Evolutionary conservation across 768 basidiomycete species (phyloP).

Genomic region (Mycena leptocephala): DNA sequence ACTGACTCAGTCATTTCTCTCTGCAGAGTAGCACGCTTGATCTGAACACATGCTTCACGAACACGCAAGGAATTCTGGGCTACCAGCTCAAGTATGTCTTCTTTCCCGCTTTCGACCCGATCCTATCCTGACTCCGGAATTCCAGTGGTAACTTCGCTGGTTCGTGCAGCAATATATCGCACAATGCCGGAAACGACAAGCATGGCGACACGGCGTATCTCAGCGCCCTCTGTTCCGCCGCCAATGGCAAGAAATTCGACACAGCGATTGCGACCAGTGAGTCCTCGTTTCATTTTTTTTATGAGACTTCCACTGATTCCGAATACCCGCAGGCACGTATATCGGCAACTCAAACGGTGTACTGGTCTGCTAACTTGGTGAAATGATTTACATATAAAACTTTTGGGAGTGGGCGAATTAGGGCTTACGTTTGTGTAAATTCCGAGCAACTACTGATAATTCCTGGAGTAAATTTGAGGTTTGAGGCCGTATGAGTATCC

Average conservation of each 20-base stretch:
- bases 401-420: background rate
- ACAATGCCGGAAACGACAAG: conserved; percentile 14
- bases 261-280: conserved; percentile 27
- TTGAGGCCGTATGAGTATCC: background rate
- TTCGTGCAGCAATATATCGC: conserved; percentile 21
- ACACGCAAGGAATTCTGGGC: conserved; percentile 21
- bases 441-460: background rate
- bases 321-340: background rate
- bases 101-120: background rate
- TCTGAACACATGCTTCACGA: conserved; percentile 26
- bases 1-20: background rate
- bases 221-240: conserved; percentile 20
- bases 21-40: conserved; percentile 18
- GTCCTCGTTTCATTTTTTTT: background rate
- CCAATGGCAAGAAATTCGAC: conserved; percentile 14
- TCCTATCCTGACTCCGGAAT: background rate
- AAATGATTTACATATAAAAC: background rate
- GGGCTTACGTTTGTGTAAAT: background rate
- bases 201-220: conserved; percentile 24
- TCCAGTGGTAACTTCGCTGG: conserved; percentile 22
- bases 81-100: conserved; percentile 17
- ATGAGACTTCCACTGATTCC: background rate
- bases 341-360: conserved; percentile 20
- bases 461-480: background rate
- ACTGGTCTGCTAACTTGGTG: conserved; percentile 9